Percentiles rank a stretch among this genome's conserved stretches.
Evolutionary conservation across 768 basidiomycete species (phyloP).

Genomic region (Cyclocybe aegerita): DNA sequence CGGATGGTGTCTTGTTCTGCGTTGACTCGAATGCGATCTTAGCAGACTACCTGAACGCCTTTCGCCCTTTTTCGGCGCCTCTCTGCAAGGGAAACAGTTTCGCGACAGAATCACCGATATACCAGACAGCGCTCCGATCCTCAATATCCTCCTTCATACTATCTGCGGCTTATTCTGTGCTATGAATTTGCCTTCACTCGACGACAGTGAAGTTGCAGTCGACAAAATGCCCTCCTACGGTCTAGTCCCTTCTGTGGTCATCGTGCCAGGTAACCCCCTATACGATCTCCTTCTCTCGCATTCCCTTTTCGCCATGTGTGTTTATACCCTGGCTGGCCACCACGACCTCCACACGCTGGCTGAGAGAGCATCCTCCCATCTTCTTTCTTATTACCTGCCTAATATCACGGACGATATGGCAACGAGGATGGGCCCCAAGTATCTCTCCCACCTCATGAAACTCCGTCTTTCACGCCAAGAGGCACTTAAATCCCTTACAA

Average conservation of each 20-base stretch:
- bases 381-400: slow-evolving; percentile 8
- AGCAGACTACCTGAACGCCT: slow-evolving; percentile 9
- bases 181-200: slow-evolving; percentile 2
- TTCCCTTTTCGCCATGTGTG: slow-evolving; percentile 8
- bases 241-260: slow-evolving; percentile 2
- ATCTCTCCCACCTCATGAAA: slow-evolving; percentile 10
- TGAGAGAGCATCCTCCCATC: slow-evolving; percentile 5
- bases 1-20: slow-evolving; percentile 13
- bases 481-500: slow-evolving; percentile 7
- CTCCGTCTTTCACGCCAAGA: slow-evolving; percentile 3
- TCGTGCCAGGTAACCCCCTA: slow-evolving; percentile 1
- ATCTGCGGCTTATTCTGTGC: slow-evolving; percentile 11
- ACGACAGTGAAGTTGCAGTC: slow-evolving; percentile 7
- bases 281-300: slow-evolving; percentile 12
- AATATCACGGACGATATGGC: slow-evolving; percentile 10
- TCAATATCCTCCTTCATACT: slow-evolving; percentile 13
- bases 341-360: slow-evolving; percentile 12
- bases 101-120: too few species aligned
- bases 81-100: slow-evolving; percentile 1
- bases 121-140: not conserved
- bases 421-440: slow-evolving; percentile 8
- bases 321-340: slow-evolving; percentile 14
- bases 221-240: slow-evolving; percentile 12
- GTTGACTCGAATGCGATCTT: slow-evolving; percentile 7
- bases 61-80: slow-evolving; percentile 5